These are phyloP conservation scores for Schizophyllum commune DNA, from an alignment of 1,284 basidiomycete genomes.

Conservation along the genomic window DNA sequence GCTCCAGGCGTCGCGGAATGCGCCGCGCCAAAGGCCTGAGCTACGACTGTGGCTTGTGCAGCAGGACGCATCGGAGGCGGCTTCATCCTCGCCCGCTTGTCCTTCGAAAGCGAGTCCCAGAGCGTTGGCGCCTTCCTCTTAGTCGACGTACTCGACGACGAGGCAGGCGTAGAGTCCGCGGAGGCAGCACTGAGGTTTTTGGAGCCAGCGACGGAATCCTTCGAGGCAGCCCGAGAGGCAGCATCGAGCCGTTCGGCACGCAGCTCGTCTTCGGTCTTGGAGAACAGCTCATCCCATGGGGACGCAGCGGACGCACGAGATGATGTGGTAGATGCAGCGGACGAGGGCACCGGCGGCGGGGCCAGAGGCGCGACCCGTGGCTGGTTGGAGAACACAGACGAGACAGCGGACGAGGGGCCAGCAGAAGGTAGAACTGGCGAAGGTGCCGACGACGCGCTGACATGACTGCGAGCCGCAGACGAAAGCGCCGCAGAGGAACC, in stretches of 20 bases:
- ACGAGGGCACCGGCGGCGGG: neutral
- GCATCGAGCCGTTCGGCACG: no score
- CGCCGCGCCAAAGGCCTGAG: no score
- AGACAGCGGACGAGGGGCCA: no score
- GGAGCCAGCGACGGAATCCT: no score
- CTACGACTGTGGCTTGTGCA: neutral
- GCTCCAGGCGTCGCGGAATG: neutral
- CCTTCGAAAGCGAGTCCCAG: neutral
- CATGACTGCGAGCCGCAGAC: neutral
- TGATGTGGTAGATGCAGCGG: neutral
- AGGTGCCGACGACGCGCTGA: neutral
- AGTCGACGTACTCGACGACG: neutral
- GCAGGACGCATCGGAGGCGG: neutral
- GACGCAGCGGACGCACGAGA: neutral
- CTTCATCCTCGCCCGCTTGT: neutral
- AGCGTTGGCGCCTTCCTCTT: neutral
- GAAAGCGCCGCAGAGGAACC: neutral
- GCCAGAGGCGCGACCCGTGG: neutral
- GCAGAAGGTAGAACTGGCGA: neutral
- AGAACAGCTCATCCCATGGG: no score
- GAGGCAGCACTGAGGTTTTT: no score
- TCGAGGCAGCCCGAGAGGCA: no score
- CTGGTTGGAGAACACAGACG: neutral
- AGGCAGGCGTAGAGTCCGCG: neutral
- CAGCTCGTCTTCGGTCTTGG: no score